These are phyloP conservation scores for Ceratocystis variospora DNA, from an alignment of 2,329 filamentous ascomycete species.

Conservation along the genomic window DNA sequence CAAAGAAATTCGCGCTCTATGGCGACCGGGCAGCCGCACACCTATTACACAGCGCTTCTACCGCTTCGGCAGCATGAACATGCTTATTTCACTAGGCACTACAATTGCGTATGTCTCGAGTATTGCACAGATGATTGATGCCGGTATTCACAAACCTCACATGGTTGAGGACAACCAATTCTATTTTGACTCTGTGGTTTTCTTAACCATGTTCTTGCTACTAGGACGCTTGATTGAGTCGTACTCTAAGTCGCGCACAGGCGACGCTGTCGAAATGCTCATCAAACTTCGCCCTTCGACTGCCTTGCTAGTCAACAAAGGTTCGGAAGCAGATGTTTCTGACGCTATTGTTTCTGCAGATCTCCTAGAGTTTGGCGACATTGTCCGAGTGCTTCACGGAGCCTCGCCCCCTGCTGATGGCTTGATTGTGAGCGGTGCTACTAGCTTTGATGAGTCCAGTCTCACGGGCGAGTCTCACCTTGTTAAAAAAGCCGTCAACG, in stretches of 20 bases:
- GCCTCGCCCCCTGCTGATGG: slow-evolving; percentile 78
- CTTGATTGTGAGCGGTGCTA: slow-evolving; percentile 45
- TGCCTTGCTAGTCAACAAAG: slow-evolving; percentile 51
- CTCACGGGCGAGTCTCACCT: slow-evolving; percentile 65
- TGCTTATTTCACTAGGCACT: slow-evolving; percentile 79
- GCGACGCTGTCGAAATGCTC: slow-evolving; percentile 69
- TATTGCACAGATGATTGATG: slow-evolving; percentile 58
- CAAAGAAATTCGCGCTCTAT: slow-evolving; percentile 65
- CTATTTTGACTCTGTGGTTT: slow-evolving; percentile 90
- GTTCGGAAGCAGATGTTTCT: slow-evolving; percentile 27
- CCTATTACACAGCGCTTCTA: slow-evolving; percentile 66
- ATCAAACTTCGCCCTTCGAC: slow-evolving; percentile 65
- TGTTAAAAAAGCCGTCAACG: slow-evolving; percentile 48
- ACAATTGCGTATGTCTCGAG: slow-evolving; percentile 79
- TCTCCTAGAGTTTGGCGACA: slow-evolving; percentile 59
- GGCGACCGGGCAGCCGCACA: slow-evolving; percentile 60
- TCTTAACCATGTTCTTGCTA: slow-evolving; percentile 77
- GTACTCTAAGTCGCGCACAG: slow-evolving; percentile 82
- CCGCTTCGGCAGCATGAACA: slow-evolving; percentile 94
- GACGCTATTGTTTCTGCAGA: slow-evolving; percentile 43
- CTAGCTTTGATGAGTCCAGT: slow-evolving; percentile 76
- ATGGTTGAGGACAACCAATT: slow-evolving; percentile 39
- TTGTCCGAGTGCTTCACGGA: slow-evolving; percentile 63
- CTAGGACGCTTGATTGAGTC: slow-evolving; percentile 63
- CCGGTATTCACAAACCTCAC: slow-evolving; percentile 32